Evolutionary conservation across 1,139 yeast genomes (phyloP).

Genomic region (Geotrichum phurueaensis): DNA sequence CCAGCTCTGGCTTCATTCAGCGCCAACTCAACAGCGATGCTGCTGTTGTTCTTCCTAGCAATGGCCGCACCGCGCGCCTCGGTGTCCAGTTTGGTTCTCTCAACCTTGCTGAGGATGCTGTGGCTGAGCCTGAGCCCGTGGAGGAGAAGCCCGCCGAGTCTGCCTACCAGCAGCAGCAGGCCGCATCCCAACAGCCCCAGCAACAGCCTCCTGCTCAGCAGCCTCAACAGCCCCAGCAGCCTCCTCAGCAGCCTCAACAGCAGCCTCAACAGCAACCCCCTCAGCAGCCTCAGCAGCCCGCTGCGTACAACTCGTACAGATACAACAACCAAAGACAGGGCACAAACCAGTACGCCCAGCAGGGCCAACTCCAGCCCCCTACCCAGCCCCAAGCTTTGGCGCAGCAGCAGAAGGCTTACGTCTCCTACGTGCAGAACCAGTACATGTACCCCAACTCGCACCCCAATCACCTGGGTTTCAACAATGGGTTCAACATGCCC

Average conservation of each 20-base stretch:
- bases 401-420: slow-evolving; percentile 26
- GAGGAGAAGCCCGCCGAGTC: slow-evolving; percentile 28
- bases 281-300: slow-evolving; percentile 18
- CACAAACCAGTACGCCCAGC: slow-evolving; percentile 18
- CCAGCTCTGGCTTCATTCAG: slow-evolving; percentile 20
- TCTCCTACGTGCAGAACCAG: slow-evolving; percentile 24
- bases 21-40: slow-evolving; percentile 42
- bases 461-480: slow-evolving; percentile 22
- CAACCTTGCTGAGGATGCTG: slow-evolving; percentile 38
- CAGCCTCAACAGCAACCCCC: slow-evolving; percentile 18
- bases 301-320: slow-evolving; percentile 21
- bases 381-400: slow-evolving; percentile 18
- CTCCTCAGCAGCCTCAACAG: slow-evolving; percentile 18
- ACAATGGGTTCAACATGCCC: slow-evolving; percentile 18
- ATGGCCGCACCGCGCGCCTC: slow-evolving; percentile 48
- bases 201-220: slow-evolving; percentile 15
- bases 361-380: slow-evolving; percentile 14
- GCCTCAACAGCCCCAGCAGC: slow-evolving; percentile 17
- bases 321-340: slow-evolving; percentile 11
- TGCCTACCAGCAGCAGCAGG: slow-evolving; percentile 19
- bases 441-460: slow-evolving; percentile 26
- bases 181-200: slow-evolving; percentile 19
- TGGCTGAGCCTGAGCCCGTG: slow-evolving; percentile 17
- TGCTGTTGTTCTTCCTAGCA: slow-evolving; percentile 61
- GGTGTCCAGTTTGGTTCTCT: slow-evolving; percentile 70